Base-by-base conservation (phyloP, 2,329 filamentous ascomycete species). In the Fusarium azukiicola region DNA sequence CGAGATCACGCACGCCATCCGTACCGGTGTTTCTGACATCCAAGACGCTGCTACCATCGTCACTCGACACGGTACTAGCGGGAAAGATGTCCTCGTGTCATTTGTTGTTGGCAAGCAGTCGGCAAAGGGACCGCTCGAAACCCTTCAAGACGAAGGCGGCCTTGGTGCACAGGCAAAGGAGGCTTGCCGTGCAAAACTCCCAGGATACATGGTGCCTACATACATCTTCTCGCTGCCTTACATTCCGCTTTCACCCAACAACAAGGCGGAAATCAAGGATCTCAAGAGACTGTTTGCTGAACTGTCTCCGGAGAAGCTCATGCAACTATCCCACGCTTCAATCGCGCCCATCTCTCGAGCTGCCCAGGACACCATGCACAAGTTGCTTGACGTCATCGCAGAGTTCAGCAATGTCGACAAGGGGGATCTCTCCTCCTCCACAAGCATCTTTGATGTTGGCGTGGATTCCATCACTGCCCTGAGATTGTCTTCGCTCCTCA, bases 191-290 rank as follows among this genome's bases (percentile, higher is more conserved):
- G 89, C 92, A 4, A 93, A 90, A 32, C 90, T 99, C 6, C 96
- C 97, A 0, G 92, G 91, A 1, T 99, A 99, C 85, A 99, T 99
- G 97, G 93, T 99, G 4, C 97, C 97, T 1, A 97, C 96, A 0
- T 96, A 98, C 82, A 94, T 98, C 74, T 89, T 98, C 36, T 92
- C 92, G 6, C 87, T 98, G 12, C 91, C 94, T 0, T 90, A 89
- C 12, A 94, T 99, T 70, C 97, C 97, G 0, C 89, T 99, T 0
- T 98, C 96, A 2, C 89, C 96, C 11, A 99, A 98, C 85, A 98
- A 98, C 86, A 99, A 99, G 84, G 95, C 95, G 0, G 97, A 99
- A 81, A 90, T 91, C 11, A 97, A 95, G 82, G 89, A 90, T 47
- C 87, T 99, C 5, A 94, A 92, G 73, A 86, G 87, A 1, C 86